phyloP scores from a whole-genome alignment of 495 filamentous ascomycete genomes.

The Daldinia vernicosa region DNA sequence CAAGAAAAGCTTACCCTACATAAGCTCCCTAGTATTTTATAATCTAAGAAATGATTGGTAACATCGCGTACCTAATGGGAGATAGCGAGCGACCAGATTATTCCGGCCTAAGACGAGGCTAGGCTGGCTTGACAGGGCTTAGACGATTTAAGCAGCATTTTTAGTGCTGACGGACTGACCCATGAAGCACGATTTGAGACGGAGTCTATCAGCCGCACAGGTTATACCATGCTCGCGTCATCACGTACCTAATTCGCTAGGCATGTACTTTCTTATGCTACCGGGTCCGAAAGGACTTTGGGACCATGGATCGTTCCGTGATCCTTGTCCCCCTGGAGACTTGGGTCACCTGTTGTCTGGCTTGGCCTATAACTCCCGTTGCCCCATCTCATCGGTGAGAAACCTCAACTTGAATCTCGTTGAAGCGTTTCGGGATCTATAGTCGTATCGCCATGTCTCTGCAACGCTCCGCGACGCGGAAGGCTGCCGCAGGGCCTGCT shows the following conservation, averaged over 20 bases:
- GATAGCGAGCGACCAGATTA: constrained; percentile 6
- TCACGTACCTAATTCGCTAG: constrained; percentile 18
- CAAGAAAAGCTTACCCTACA: background rate
- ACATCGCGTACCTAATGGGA: background rate
- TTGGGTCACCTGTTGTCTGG: constrained; percentile 19
- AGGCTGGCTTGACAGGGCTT: constrained; percentile 14
- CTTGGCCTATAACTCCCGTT: constrained; percentile 24
- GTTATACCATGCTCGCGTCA: constrained; percentile 23
- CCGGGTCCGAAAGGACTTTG: background rate
- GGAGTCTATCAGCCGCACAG: constrained; percentile 35
- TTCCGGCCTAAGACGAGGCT: background rate
- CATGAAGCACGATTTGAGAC: constrained; percentile 3
- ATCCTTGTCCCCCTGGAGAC: background rate
- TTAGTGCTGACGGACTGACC: constrained; percentile 33
- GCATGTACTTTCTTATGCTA: constrained; percentile 8
- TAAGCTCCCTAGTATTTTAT: background rate
- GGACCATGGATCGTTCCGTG: background rate
- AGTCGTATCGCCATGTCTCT: constrained; percentile 39
- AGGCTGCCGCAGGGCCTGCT: constrained; percentile 38
- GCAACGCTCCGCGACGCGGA: constrained; percentile 45
- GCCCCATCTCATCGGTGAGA: constrained; percentile 15
- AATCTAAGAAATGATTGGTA: constrained; percentile 1
- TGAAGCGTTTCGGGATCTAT: background rate
- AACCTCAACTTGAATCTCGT: background rate
- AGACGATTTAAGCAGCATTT: constrained; percentile 4